A percentile compares a stretch with the other conserved stretches of the same genome.
These are phyloP conservation scores for Phellopilus nigrolimitatus DNA, from an alignment of 1,284 basidiomycete species.

Conservation along the genomic window DNA sequence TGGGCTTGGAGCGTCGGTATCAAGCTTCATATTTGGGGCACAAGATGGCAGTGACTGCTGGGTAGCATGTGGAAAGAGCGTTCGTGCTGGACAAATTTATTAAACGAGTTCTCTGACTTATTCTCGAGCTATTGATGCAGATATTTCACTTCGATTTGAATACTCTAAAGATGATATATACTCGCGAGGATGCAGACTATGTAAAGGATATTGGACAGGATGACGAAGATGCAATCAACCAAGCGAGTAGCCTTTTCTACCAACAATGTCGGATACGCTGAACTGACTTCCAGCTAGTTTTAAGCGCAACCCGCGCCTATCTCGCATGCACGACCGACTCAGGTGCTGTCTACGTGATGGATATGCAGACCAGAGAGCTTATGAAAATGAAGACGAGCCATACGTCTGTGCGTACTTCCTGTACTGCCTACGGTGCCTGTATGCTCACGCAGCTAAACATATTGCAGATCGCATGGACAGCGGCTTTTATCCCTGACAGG, in stretches of 20 bases:
- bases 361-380: slow-evolving; percentile 44
- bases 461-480: slow-evolving; percentile 58
- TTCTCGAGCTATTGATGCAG: background rate
- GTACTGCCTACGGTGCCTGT: background rate
- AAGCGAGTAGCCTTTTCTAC: slow-evolving; percentile 40
- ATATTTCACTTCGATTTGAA: slow-evolving; percentile 24
- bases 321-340: slow-evolving; percentile 68
- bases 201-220: slow-evolving; percentile 43
- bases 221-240: slow-evolving; percentile 60
- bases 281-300: slow-evolving; percentile 48
- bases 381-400: slow-evolving; percentile 59
- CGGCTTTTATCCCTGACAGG: slow-evolving; percentile 64
- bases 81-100: slow-evolving; percentile 33
- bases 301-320: slow-evolving; percentile 49
- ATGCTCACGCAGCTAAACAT: slow-evolving; percentile 16
- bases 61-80: slow-evolving; percentile 57
- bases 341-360: slow-evolving; percentile 60
- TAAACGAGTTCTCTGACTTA: background rate
- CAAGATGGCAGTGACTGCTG: slow-evolving; percentile 37
- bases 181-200: slow-evolving; percentile 41
- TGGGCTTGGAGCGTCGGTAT: slow-evolving; percentile 51
- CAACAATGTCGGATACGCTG: slow-evolving; percentile 21
- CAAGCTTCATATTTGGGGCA: slow-evolving; percentile 46
- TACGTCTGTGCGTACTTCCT: slow-evolving; percentile 45
- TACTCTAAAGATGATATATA: slow-evolving; percentile 41